Base-by-base conservation (phyloP, 345 rosid species). In the Tarenaya hassleriana region DNA sequence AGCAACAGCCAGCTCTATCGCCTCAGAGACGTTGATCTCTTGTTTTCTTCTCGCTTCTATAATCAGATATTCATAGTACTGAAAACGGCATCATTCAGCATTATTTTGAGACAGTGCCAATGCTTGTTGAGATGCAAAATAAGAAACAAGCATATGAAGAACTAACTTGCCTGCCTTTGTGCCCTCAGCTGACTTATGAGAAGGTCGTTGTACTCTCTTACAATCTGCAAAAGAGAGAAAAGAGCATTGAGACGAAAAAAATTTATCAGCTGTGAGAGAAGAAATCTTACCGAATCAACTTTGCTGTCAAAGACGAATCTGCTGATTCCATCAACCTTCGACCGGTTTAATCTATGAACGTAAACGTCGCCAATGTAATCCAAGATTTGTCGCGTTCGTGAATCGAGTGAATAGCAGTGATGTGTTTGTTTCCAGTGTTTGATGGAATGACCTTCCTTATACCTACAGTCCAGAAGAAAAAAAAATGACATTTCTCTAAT, bases 341-440 rank as follows among this genome's bases (percentile, higher is more conserved):
- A 88, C 47, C 85, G 98, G 83, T 83, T 92, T 40, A 92, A 74
- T 16, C 98, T 77, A 62, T 92, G 97, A 58, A 85, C 97, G 51
- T 88, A 92, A 63, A 55, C 78, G 69, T 92, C 98, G 50, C 98
- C 97, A 66, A 83, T 91, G 62, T 92, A 92, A 73, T 92, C 97
- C 95, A 95, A 88, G 19, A 92, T 88, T 70, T 92, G 95, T 37
- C 85, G 91, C 31, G 97, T 79, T 52, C 77, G 73, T 65, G 88
- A 62, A 75, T 92, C 97, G 55, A 92, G 82, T 52, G 95, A 88
- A 61, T 92, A 92, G 58, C 83, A 78, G 47, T 92, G 97, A 64
- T 92, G 90, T 1, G 78, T 82, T 60, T 88, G 80, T 73, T 88
- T 79, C 95, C 98, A 85, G 35, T 88, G 98, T 70, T 77, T 75